Conservation (phyloP, 176 grass and related monocot genomes). For the Paspalum vaginatum region DNA sequence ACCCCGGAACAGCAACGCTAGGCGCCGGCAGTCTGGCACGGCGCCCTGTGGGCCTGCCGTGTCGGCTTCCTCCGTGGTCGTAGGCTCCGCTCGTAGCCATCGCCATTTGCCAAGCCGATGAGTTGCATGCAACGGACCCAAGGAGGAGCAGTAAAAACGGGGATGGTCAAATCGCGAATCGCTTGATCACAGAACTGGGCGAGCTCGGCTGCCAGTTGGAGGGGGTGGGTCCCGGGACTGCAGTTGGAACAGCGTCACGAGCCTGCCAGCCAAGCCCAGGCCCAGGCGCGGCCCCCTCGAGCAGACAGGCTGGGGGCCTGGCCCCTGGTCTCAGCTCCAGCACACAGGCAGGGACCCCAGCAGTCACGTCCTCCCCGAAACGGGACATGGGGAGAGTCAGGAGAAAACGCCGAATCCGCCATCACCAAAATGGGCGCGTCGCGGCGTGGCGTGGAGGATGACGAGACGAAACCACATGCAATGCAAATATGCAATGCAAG, state of each 20-base stretch:
- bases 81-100: no score
- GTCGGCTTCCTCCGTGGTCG: no score
- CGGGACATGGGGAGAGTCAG: neutral
- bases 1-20: no score
- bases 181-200: no score
- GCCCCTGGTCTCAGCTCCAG: neutral
- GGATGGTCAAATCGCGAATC: no score
- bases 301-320: conserved; percentile 1
- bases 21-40: no score
- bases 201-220: neutral
- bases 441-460: neutral
- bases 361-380: neutral
- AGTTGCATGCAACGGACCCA: neutral
- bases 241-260: conserved; percentile 23
- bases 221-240: conserved; percentile 4
- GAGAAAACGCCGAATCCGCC: conserved; percentile 6
- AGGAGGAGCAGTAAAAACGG: neutral
- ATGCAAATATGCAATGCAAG: neutral
- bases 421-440: conserved; percentile 15
- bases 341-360: neutral
- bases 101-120: no score
- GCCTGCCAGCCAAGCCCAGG: neutral
- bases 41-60: no score
- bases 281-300: neutral
- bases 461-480: neutral